These are phyloP conservation scores for Primulina eburnea DNA, from an alignment of 257 asterid species.

Conservation along the genomic window DNA sequence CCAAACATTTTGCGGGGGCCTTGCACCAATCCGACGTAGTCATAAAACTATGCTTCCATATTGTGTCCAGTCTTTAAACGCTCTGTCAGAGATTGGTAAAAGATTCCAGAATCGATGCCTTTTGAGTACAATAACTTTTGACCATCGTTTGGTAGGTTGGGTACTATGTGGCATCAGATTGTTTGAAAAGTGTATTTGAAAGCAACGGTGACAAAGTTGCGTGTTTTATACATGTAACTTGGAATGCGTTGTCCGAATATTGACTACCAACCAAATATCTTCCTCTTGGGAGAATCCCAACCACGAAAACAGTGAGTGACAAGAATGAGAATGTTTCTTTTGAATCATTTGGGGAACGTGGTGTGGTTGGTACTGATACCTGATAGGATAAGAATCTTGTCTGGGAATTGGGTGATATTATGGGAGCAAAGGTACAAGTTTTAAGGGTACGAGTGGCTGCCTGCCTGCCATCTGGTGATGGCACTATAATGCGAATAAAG, in stretches of 20 bases:
- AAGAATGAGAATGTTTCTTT: neutral
- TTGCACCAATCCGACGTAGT: neutral
- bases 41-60: neutral
- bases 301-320: neutral
- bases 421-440: neutral
- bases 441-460: neutral
- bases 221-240: neutral
- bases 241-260: neutral
- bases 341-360: neutral
- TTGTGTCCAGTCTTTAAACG: neutral
- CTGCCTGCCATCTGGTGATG: neutral
- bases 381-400: neutral
- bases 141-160: neutral
- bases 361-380: neutral
- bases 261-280: neutral
- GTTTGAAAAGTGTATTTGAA: neutral
- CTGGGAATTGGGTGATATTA: neutral
- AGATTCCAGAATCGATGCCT: neutral
- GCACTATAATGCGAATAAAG: neutral
- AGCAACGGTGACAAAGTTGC: neutral
- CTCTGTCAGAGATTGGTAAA: neutral
- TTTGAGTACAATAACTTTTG: neutral
- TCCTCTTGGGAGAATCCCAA: neutral
- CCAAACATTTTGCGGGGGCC: neutral
- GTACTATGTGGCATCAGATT: neutral